Evolutionary conservation across 305 asterid genomes (phyloP), one percentile per base, ranked within the genome.

Genomic region (Fraxinus floribunda): DNA sequence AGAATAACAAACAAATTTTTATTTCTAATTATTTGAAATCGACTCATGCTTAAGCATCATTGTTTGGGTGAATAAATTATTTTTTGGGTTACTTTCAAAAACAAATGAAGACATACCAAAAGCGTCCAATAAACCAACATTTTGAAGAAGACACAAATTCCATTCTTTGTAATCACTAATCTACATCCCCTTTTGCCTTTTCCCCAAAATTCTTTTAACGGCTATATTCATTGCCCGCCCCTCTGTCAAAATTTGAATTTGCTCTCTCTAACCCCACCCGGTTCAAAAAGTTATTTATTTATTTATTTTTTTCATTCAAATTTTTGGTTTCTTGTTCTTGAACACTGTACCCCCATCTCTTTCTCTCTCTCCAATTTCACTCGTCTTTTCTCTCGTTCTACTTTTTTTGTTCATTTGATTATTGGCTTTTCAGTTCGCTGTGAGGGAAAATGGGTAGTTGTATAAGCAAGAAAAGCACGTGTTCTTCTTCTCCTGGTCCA

Each of bases 401-500:
- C 64, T 57, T n/a, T 57, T 18, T 55, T 55, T 15, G 22, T 16
- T 18, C 68, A 11, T 18, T 20, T 6, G 68, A 57, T 18, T 18
- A 18, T 57, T 57, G 26, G 22, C 68, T 57, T 18, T 57, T 18
- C 29, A 57, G 29, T 57, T n/a, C 24, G 68, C 68, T 18, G 68
- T 18, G 68, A 57, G 68, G 74, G 35, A 66, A 81, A 89, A 96
- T 96, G 99, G 99, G 99, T 24, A 84, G 89, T 82, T 96, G 99
- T 87, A 91, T 92, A 66, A 96, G 99, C 92, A 96, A 94, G 97
- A 96, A 96, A 90, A 88, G 78, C 83, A 81, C 79, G 0, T 70
- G 80, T 15, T 29, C 93, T 75, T 83, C 94, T 34, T 22, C 88
- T 79, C 80, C 91, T 0, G 44, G 70, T 41, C 81, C 82, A 13